A percentile compares a stretch with the other conserved stretches of the same genome.
phyloP scores from a whole-genome alignment of 805 yeast genomes.

The Yamadazyma scolyti region DNA sequence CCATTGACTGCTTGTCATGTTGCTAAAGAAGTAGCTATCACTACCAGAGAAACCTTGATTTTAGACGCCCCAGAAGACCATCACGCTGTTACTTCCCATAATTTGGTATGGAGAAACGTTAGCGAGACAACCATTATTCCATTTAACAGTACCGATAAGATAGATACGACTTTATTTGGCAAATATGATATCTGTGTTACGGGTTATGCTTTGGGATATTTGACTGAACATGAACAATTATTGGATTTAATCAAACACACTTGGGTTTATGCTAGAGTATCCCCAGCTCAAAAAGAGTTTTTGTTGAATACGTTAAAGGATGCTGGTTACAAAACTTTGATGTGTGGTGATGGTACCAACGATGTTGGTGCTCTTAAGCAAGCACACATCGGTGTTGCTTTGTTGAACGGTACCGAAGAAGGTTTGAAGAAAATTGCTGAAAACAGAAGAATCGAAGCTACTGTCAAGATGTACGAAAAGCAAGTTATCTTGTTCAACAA shows the following conservation, averaged over 20 bases:
- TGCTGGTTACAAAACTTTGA: conserved; percentile 87
- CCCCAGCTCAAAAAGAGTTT: conserved; percentile 93
- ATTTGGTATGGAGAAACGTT: conserved; percentile 81
- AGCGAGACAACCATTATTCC: conserved; percentile 72
- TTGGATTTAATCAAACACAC: conserved; percentile 76
- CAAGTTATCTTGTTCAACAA: conserved; percentile 73
- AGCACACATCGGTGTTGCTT: conserved; percentile 98
- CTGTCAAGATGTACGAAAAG: conserved; percentile 70
- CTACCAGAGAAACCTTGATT: conserved; percentile 78
- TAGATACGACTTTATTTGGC: conserved; percentile 55
- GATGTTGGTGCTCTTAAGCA: conserved; percentile 99
- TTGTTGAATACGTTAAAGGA: conserved; percentile 78
- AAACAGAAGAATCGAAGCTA: conserved; percentile 61
- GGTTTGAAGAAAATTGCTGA: conserved; percentile 88
- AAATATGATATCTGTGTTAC: conserved; percentile 86
- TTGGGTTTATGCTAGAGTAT: conserved; percentile 97
- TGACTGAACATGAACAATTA: conserved; percentile 67
- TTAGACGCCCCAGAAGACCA: conserved; percentile 80
- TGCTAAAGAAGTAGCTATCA: conserved; percentile 87
- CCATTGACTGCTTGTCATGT: conserved; percentile 98
- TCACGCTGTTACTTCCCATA: conserved; percentile 46
- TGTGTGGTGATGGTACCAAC: conserved; percentile 99
- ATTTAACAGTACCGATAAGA: conserved; percentile 53
- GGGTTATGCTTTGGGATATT: conserved; percentile 77
- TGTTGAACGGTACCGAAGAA: conserved; percentile 94